Evolutionary conservation across 148 eudicot genomes (phyloP).

Genomic region (Camellia sinensis): DNA sequence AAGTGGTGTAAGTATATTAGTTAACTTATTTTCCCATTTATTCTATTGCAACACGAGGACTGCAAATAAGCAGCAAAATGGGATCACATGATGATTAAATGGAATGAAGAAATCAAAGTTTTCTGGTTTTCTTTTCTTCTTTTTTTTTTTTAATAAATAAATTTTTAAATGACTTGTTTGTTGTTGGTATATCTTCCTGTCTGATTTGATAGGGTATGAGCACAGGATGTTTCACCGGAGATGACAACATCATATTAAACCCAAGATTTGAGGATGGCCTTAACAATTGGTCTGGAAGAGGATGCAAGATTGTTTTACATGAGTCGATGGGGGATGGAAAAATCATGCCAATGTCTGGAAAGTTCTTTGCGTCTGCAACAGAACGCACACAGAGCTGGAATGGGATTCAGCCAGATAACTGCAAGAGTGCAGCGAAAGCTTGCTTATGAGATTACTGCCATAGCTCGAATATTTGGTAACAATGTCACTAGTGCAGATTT

Average conservation of each 20-base stretch:
- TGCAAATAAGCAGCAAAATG: not conserved
- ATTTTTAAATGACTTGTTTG: not conserved
- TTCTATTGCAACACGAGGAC: not conserved
- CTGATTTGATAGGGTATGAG: constrained; percentile 23
- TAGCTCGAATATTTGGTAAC: constrained; percentile 79
- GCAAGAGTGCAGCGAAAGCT: constrained; percentile 67
- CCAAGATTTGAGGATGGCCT: constrained; percentile 86
- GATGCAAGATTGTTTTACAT: constrained; percentile 62
- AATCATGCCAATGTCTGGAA: constrained; percentile 70
- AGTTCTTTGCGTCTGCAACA: constrained; percentile 71
- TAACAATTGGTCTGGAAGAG: constrained; percentile 91
- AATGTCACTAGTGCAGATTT: constrained; percentile 55
- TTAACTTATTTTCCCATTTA: not conserved
- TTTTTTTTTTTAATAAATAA: no score
- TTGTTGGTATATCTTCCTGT: not conserved
- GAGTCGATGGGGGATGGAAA: constrained; percentile 80
- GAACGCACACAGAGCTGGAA: constrained; percentile 80
- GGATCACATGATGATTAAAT: not conserved
- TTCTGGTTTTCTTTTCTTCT: not conserved
- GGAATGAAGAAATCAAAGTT: not conserved
- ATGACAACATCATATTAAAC: constrained; percentile 67
- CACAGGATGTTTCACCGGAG: constrained; percentile 28
- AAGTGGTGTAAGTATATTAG: constrained; percentile 25
- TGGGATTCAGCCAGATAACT: constrained; percentile 92
- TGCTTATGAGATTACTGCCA: constrained; percentile 68